phyloP scores from a whole-genome alignment of 2,329 filamentous ascomycete genomes.

The Ilyonectria mors-panacis region DNA sequence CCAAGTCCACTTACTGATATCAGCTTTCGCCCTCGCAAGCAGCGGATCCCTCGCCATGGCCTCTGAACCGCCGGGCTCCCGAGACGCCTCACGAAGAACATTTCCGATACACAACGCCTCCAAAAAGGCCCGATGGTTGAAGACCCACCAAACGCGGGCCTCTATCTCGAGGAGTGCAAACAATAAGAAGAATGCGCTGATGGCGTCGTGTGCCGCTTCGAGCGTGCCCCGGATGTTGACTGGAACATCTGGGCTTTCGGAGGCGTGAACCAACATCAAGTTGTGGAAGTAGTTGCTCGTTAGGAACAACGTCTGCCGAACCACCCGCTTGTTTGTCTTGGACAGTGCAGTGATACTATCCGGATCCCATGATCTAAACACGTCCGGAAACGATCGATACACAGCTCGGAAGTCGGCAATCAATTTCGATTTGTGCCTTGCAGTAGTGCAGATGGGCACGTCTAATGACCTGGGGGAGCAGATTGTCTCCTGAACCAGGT shows the following conservation, averaged over 20 bases:
- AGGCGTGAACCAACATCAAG: conserved; percentile 83
- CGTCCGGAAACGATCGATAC: conserved; percentile 79
- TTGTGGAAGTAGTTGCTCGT: conserved; percentile 89
- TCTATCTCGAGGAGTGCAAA: conserved; percentile 78
- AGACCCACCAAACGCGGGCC: conserved; percentile 87
- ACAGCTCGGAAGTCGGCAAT: conserved; percentile 79
- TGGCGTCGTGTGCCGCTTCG: conserved; percentile 82
- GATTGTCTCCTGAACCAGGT: conserved; percentile 82
- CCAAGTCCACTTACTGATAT: conserved; percentile 68
- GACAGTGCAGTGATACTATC: conserved; percentile 71
- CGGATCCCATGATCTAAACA: conserved; percentile 78
- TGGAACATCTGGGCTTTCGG: conserved; percentile 75
- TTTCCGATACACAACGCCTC: conserved; percentile 80
- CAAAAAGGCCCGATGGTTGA: conserved; percentile 85
- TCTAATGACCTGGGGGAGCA: conserved; percentile 82
- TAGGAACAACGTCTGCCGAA: conserved; percentile 82
- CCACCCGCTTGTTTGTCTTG: conserved; percentile 73
- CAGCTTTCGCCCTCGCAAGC: conserved; percentile 71
- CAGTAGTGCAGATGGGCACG: conserved; percentile 78
- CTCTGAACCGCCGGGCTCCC: conserved; percentile 63
- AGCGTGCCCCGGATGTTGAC: conserved; percentile 78
- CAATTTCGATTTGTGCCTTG: conserved; percentile 78
- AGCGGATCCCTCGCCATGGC: conserved; percentile 67
- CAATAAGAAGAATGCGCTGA: conserved; percentile 81
- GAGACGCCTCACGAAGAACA: conserved; percentile 67